Conservation (phyloP, 768 basidiomycete genomes). For the Mycena crocata region DNA sequence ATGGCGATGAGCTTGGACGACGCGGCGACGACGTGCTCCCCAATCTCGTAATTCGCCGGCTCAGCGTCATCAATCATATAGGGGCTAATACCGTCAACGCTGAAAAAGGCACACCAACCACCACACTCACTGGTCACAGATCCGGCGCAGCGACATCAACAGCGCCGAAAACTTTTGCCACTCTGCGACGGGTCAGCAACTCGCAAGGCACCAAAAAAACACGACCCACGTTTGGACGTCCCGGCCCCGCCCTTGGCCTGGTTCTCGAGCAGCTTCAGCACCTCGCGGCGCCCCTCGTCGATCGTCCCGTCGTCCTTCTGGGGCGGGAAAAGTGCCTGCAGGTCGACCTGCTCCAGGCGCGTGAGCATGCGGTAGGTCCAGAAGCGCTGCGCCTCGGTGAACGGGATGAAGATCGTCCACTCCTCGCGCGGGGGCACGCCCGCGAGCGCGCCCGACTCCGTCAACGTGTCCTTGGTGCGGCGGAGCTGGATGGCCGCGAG, state of each 20-base stretch:
- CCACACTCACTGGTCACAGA: conserved; percentile 71
- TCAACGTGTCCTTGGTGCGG: conserved; percentile 65
- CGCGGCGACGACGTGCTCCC: conserved; percentile 66
- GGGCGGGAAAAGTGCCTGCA: conserved; percentile 60
- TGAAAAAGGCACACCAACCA: neutral
- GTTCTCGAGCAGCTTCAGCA: conserved; percentile 50
- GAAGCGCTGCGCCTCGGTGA: conserved; percentile 70
- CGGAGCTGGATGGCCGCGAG: conserved; percentile 68
- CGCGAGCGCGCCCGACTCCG: conserved; percentile 20
- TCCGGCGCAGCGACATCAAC: conserved; percentile 76
- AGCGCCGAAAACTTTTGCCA: conserved; percentile 73
- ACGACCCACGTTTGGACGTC: conserved; percentile 44
- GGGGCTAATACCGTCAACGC: conserved; percentile 48
- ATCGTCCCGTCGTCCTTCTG: conserved; percentile 39
- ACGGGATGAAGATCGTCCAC: conserved; percentile 64
- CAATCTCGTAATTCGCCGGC: conserved; percentile 61
- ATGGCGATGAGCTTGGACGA: conserved; percentile 68
- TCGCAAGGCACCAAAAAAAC: neutral
- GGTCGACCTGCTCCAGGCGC: conserved; percentile 59
- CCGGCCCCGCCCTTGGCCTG: conserved; percentile 48
- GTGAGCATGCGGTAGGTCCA: conserved; percentile 71
- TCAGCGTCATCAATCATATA: conserved; percentile 63
- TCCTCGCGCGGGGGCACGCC: conserved; percentile 70
- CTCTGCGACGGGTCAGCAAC: conserved; percentile 41
- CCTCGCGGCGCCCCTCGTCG: conserved; percentile 53